Conservation (phyloP, 805 yeast genomes). For the Wickerhamiella sorbophila region DNA sequence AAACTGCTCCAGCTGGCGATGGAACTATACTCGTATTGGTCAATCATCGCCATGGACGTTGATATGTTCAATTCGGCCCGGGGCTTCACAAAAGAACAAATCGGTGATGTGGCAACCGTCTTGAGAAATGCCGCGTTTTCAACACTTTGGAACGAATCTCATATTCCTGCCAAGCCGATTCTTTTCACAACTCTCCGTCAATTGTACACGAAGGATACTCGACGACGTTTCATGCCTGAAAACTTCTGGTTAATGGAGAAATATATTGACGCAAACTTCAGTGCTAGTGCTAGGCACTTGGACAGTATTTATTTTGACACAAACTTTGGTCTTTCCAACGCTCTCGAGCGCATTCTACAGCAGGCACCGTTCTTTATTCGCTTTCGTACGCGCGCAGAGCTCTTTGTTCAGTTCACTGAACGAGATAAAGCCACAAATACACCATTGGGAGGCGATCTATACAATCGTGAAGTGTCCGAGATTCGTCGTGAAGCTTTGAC, state of each 20-base stretch:
- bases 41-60: conserved; percentile 50
- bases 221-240: conserved; percentile 37
- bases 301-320: neutral
- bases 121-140: conserved; percentile 38
- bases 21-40: conserved; percentile 52
- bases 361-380: conserved; percentile 69
- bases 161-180: conserved; percentile 20
- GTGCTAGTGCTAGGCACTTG: neutral
- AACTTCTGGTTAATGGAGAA: conserved; percentile 41
- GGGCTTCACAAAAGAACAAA: conserved; percentile 30
- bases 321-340: neutral
- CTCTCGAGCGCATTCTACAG: conserved; percentile 37
- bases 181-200: conserved; percentile 47
- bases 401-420: conserved; percentile 51
- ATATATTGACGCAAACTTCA: conserved; percentile 10
- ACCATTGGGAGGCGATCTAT: neutral
- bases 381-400: conserved; percentile 56
- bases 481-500: conserved; percentile 56
- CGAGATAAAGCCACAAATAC: conserved; percentile 28
- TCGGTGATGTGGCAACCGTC: conserved; percentile 32
- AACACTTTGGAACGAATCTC: conserved; percentile 29
- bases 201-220: conserved; percentile 48
- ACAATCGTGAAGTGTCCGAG: neutral
- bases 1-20: conserved; percentile 26
- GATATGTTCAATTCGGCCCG: conserved; percentile 36